Base-by-base conservation (phyloP, 164 flowering plant species). In the Dillenia turbinata region DNA sequence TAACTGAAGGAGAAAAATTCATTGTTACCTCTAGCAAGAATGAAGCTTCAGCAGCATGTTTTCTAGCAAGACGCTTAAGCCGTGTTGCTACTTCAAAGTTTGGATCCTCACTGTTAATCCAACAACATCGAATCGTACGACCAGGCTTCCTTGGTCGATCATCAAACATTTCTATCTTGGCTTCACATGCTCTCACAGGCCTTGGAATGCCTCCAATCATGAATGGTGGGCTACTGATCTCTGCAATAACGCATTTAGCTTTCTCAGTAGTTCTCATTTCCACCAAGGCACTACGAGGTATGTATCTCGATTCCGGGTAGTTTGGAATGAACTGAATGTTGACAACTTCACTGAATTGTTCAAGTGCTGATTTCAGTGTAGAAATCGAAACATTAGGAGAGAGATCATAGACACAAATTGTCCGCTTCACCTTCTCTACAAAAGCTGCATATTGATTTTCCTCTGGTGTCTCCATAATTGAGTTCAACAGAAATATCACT, bases 181-280 rank as follows among this genome's bases (percentile, higher is more conserved):
- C 93, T 64, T 72, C 57, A 26, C 73, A 71, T 24, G 81, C 89
- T 66, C 85, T 85, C 43, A 84, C 90, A 44, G 98, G 95, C 80
- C 93, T 79, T 7, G 96, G 98, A 90, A 88, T 86, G 50, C 96
- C 98, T 43, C 66, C 73, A 44, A 90, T 75, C 98, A 89, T 92
- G 76, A 92, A 86, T 0, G 90, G 88, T 22, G 44, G 61, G 5
- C 62, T 56, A 0, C 52, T 10, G 49, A 85, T 15, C 50, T 64
- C 69, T 0, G 45, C 7, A 9, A 85, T 22, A 2, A 88, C 63
- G 1, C 50, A 47, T 22, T 46, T 47, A 1, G 92, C 95, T 65
- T 82, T 75, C 57, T 66, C 74, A 0, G 56, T 15, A 11, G 47
- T 69, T 49, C 76, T 83, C 89, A 92, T 75, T 76, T 89, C 98